Conservation (phyloP, 768 basidiomycete genomes). For the Kwoniella pini region DNA sequence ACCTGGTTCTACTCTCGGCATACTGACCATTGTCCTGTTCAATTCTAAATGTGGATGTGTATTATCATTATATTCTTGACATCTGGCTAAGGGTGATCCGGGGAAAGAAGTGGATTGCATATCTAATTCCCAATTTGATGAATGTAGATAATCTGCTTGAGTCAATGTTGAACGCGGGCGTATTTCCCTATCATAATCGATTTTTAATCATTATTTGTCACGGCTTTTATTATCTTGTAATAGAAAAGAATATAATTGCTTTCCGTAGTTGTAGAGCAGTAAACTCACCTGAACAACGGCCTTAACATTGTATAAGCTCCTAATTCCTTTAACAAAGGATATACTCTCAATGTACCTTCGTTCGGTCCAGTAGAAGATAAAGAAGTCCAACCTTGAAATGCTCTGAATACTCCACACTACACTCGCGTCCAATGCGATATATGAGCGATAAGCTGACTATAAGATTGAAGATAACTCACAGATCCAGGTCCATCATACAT, state of each 20-base stretch:
- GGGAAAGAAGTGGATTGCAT: slow-evolving; percentile 59
- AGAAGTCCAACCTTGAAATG: slow-evolving; percentile 59
- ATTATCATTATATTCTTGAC: slow-evolving; percentile 62
- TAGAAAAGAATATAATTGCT: background rate
- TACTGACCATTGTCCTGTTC: slow-evolving; percentile 62
- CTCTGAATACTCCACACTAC: slow-evolving; percentile 56
- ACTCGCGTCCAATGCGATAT: too few species aligned
- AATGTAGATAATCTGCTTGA: slow-evolving; percentile 52
- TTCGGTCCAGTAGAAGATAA: slow-evolving; percentile 62
- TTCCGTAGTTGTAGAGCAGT: background rate
- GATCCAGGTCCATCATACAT: slow-evolving; percentile 61
- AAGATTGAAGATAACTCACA: slow-evolving; percentile 16
- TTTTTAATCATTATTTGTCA: too few species aligned
- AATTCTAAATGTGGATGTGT: slow-evolving; percentile 68
- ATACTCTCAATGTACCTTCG: slow-evolving; percentile 68
- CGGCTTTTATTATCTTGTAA: too few species aligned
- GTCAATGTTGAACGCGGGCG: background rate
- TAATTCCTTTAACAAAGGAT: slow-evolving; percentile 62
- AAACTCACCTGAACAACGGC: slow-evolving; percentile 64
- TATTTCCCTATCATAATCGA: slow-evolving; percentile 5
- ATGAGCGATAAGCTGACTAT: background rate
- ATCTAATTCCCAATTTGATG: slow-evolving; percentile 64
- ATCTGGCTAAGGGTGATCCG: slow-evolving; percentile 61
- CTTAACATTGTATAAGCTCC: slow-evolving; percentile 67
- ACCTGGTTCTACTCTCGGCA: slow-evolving; percentile 67